Percentiles rank a stretch among this genome's conserved stretches.
These are phyloP conservation scores for Monilinia laxa DNA, from an alignment of 2,329 filamentous ascomycete genomes.

Conservation along the genomic window DNA sequence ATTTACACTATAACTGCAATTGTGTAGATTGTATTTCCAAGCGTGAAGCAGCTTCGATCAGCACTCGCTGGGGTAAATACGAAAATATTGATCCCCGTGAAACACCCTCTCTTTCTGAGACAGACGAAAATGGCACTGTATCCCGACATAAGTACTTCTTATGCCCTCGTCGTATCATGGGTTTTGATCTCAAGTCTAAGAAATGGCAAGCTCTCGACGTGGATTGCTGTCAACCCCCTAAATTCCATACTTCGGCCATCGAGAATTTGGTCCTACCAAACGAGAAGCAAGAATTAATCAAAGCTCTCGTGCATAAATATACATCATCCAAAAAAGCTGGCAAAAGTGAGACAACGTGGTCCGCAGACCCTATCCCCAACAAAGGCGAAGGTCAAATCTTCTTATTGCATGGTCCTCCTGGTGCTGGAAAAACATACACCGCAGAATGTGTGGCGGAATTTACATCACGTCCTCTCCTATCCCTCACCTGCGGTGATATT, in stretches of 20 bases:
- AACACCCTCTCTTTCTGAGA: constrained; percentile 23
- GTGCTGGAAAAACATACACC: constrained; percentile 33
- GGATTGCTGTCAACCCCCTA: constrained; percentile 29
- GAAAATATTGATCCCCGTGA: constrained; percentile 31
- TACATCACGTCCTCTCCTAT: constrained; percentile 32
- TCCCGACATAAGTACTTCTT: constrained; percentile 31
- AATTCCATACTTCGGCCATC: constrained; percentile 29
- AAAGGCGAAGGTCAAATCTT: constrained; percentile 35
- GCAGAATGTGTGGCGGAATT: constrained; percentile 36
- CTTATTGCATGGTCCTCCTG: constrained; percentile 31
- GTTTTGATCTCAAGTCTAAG: constrained; percentile 33
- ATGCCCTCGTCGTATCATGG: constrained; percentile 31
- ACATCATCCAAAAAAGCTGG: constrained; percentile 21
- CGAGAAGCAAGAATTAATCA: constrained; percentile 31
- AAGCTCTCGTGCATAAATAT: constrained; percentile 32
- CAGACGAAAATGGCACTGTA: constrained; percentile 17
- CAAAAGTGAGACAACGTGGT: constrained; percentile 25
- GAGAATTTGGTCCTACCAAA: constrained; percentile 30
- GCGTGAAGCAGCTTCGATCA: constrained; percentile 28
- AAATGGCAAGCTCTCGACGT: constrained; percentile 32
- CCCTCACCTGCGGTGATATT: constrained; percentile 49
- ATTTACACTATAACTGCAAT: constrained; percentile 31
- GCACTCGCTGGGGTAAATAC: constrained; percentile 30
- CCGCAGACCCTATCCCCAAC: constrained; percentile 29
- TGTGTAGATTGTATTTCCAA: constrained; percentile 29